Evolutionary conservation across 345 rosid species (phyloP).

Genomic region (Laguncularia racemosa): DNA sequence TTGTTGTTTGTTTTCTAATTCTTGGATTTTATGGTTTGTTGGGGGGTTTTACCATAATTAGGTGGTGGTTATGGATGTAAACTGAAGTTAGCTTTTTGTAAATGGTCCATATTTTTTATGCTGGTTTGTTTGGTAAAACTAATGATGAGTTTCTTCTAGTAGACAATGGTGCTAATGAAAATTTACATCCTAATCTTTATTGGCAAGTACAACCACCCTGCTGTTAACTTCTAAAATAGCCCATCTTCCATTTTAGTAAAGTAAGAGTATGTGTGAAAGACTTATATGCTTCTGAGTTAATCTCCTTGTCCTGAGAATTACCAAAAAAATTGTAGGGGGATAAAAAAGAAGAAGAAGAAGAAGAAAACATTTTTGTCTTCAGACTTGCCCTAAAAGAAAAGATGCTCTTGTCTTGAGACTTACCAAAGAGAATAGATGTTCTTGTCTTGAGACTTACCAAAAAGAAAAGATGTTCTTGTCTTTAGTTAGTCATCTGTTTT

Average conservation of each 20-base stretch:
- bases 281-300: slow-evolving; percentile 5
- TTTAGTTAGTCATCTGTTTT: no score
- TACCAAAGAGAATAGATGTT: no score
- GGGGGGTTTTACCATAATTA: slow-evolving; percentile 20
- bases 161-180: slow-evolving; percentile 21
- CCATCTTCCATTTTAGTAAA: slow-evolving; percentile 28
- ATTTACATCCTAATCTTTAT: slow-evolving; percentile 8
- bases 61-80: slow-evolving; percentile 30
- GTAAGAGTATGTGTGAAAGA: slow-evolving; percentile 18
- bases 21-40: slow-evolving; percentile 20
- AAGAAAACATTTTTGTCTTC: slow-evolving; percentile 4
- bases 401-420: no score
- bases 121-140: slow-evolving; percentile 40
- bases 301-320: background rate
- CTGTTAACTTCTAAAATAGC: slow-evolving; percentile 23
- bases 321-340: slow-evolving; percentile 16
- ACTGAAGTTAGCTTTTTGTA: slow-evolving; percentile 20
- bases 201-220: slow-evolving; percentile 34
- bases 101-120: slow-evolving; percentile 26
- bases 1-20: slow-evolving; percentile 10
- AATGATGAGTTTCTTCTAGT: slow-evolving; percentile 35
- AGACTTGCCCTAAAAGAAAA: no score
- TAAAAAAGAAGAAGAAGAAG: slow-evolving; percentile 16
- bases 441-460: no score
- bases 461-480: no score